Conservation (phyloP, 2,329 filamentous ascomycete species). For the Decorospora gaudefroyi region DNA sequence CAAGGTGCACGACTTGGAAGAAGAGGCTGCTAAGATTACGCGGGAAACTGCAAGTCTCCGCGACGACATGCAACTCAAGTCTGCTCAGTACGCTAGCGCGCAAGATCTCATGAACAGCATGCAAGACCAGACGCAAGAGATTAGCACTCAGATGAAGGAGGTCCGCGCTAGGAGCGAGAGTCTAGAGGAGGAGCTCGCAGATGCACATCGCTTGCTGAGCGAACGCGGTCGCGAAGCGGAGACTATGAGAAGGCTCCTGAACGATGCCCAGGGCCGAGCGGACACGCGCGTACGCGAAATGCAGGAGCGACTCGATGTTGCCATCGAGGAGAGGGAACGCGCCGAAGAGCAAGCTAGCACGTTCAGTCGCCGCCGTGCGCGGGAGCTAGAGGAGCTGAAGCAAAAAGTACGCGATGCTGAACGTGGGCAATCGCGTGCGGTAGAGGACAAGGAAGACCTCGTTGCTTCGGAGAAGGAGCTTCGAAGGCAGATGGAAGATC, state of each 20-base stretch:
- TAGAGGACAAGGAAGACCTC: constrained; percentile 77
- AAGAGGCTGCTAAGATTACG: constrained; percentile 69
- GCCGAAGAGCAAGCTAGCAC: constrained; percentile 88
- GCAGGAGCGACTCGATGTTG: constrained; percentile 83
- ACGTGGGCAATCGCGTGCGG: constrained; percentile 70
- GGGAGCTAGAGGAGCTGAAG: constrained; percentile 87
- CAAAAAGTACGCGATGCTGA: constrained; percentile 80
- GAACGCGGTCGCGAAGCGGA: constrained; percentile 91
- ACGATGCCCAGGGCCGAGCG: constrained; percentile 81
- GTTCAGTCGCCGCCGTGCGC: constrained; percentile 72
- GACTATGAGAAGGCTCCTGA: constrained; percentile 87
- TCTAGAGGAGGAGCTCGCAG: constrained; percentile 87
- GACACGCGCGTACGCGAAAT: constrained; percentile 85
- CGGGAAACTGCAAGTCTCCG: constrained; percentile 69
- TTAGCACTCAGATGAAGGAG: constrained; percentile 90
- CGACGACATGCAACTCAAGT: constrained; percentile 83
- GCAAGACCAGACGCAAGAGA: constrained; percentile 87
- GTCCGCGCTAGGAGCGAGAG: constrained; percentile 79
- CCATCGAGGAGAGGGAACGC: constrained; percentile 90
- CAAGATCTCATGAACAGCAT: constrained; percentile 87
- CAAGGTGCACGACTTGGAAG: constrained; percentile 74
- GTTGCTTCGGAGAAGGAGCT: constrained; percentile 74
- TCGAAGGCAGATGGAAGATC: constrained; percentile 72
- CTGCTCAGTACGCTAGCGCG: constrained; percentile 80
- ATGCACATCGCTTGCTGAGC: constrained; percentile 81